phyloP scores from a whole-genome alignment of 371 early-diverging fungal species.

The Mortierella sp. region DNA sequence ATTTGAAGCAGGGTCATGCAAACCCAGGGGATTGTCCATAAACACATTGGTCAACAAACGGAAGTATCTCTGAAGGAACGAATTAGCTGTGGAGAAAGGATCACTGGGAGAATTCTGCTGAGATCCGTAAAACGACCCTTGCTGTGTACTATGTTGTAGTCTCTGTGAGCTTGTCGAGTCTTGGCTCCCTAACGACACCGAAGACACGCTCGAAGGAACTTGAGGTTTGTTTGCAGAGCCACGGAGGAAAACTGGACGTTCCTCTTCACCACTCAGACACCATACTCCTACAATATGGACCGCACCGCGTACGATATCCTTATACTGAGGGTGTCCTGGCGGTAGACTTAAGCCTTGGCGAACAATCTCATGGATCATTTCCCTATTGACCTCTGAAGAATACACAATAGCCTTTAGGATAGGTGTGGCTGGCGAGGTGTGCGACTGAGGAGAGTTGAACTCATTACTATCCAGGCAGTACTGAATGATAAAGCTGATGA shows the following conservation, averaged over 20 bases:
- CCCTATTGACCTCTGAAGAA: constrained; percentile 71
- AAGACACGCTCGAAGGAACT: constrained; percentile 14
- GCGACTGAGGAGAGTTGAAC: constrained; percentile 54
- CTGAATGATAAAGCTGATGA: constrained; percentile 74
- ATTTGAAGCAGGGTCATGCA: constrained; percentile 31
- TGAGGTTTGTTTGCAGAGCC: constrained; percentile 54
- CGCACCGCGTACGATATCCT: constrained; percentile 75
- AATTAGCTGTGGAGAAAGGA: constrained; percentile 59
- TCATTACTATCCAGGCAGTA: constrained; percentile 68
- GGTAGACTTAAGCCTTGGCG: constrained; percentile 76
- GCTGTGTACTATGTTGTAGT: not conserved
- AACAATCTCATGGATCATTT: constrained; percentile 81
- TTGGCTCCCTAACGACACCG: constrained; percentile 34
- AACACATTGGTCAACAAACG: constrained; percentile 66
- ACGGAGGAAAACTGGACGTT: constrained; percentile 73
- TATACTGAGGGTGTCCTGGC: constrained; percentile 59
- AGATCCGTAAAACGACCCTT: constrained; percentile 8
- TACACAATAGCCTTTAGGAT: constrained; percentile 76
- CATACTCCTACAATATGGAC: constrained; percentile 79
- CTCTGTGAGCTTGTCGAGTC: constrained; percentile 13
- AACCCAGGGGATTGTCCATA: constrained; percentile 38
- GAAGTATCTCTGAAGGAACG: constrained; percentile 69
- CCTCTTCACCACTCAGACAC: constrained; percentile 75
- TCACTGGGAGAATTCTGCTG: constrained; percentile 19
- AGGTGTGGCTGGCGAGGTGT: constrained; percentile 72